Evolutionary conservation across 225 moss, liverwort and hornwort species (phyloP), one percentile per base, ranked within the genome.

Genomic region (Marchantia polymorpha): DNA sequence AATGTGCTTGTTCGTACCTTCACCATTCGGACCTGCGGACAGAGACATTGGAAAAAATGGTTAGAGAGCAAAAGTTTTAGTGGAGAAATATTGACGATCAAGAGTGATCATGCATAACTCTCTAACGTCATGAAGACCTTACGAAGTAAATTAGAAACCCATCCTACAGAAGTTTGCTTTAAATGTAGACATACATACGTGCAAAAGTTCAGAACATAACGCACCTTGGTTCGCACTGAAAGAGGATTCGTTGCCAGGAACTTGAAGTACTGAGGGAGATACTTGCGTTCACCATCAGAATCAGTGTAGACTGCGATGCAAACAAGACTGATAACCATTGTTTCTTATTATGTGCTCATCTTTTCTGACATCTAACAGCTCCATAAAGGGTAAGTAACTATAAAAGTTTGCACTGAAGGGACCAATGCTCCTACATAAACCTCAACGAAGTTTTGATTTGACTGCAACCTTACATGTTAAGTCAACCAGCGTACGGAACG

Each of bases 181-280:
- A 39, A 13, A 56, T 13, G 19, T 8, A 56, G 56, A 13, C 4
- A 19, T 5, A 39, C 39, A 7, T 69, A 69, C 30, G 12, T 53
- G 20, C 12, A 22, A 13, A 52, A 19, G 11, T 73, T 26, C 68
- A 46, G 15, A 12, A 52, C 53, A 25, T 51, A 39, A 58, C 68
- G 63, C 76, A 99, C 99, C 99, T 99, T 99, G 26, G 99, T 99
- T 80, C 95, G 91, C 52, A 99, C 99, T 83, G 95, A 93, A 53
- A 99, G 90, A 81, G 99, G 99, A 88, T 95, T 99, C 54, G 95
- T 90, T 51, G 99, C 99, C 99, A 91, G 91, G 84, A 99, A 99
- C 84, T 99, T 99, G 81, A 99, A 99, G 79, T 99, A 95, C 78
- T 99, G 99, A 61, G 99, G 99, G 25, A 99, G 82, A 76, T 95